Conservation (phyloP, 768 basidiomycete genomes). For the Gloeophyllum trabeum region DNA sequence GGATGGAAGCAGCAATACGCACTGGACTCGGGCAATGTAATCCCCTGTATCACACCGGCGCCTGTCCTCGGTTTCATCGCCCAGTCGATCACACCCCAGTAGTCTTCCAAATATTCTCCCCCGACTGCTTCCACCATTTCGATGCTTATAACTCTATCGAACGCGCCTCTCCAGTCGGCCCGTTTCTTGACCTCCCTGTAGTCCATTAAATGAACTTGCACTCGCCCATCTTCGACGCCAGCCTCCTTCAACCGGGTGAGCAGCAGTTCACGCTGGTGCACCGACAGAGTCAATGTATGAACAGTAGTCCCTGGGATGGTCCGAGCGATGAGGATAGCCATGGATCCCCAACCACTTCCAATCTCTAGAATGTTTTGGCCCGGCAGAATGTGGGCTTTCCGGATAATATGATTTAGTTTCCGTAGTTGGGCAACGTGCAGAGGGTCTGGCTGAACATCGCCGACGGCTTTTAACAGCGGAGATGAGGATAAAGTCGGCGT, state of each 20-base stretch:
- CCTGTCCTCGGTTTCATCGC: slow-evolving; percentile 47
- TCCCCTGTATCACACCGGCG: slow-evolving; percentile 63
- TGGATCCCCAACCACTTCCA: slow-evolving; percentile 71
- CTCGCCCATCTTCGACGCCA: slow-evolving; percentile 21
- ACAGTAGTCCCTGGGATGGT: slow-evolving; percentile 44
- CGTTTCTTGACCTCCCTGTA: slow-evolving; percentile 46
- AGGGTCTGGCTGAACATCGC: slow-evolving; percentile 6
- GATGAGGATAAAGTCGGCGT: background rate
- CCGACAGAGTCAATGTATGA: slow-evolving; percentile 64
- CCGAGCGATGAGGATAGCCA: slow-evolving; percentile 51
- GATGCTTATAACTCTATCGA: slow-evolving; percentile 61
- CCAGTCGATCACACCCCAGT: slow-evolving; percentile 57
- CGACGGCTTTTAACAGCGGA: background rate
- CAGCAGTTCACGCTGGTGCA: slow-evolving; percentile 51
- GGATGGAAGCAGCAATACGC: slow-evolving; percentile 19
- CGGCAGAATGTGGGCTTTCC: slow-evolving; percentile 47
- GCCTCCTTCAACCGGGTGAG: slow-evolving; percentile 32
- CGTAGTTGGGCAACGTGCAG: slow-evolving; percentile 25
- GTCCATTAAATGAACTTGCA: slow-evolving; percentile 67
- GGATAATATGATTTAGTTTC: slow-evolving; percentile 53
- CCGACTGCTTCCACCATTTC: slow-evolving; percentile 78
- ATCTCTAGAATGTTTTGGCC: slow-evolving; percentile 58
- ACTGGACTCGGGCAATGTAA: slow-evolving; percentile 67
- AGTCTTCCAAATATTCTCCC: slow-evolving; percentile 49
- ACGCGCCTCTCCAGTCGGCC: slow-evolving; percentile 46